Conservation (phyloP, 306 rosid genomes). For the Arachis stenosperma region DNA sequence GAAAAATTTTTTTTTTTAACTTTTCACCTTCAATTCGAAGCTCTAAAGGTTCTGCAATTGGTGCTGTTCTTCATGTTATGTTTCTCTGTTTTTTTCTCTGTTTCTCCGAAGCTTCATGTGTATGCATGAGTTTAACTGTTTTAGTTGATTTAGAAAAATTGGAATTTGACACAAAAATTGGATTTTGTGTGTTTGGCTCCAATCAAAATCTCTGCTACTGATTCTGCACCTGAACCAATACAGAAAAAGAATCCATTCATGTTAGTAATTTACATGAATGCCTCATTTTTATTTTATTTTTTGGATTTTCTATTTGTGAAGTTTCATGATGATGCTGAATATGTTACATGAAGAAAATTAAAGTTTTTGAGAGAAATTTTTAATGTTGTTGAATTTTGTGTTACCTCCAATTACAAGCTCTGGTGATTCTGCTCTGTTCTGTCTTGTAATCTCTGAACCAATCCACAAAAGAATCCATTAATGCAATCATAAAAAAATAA, state of each 20-base stretch:
- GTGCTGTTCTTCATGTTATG: constrained; percentile 14
- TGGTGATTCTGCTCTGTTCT: constrained; percentile 37
- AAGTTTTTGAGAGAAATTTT: too few relatives aligned
- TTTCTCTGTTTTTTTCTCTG: background rate
- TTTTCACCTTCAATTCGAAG: constrained; percentile 50
- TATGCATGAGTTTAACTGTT: background rate
- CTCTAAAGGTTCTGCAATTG: constrained; percentile 41
- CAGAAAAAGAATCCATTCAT: background rate
- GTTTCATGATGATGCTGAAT: background rate
- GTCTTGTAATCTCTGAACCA: constrained; percentile 42
- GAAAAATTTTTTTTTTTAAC: background rate
- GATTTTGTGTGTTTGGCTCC: too few relatives aligned
- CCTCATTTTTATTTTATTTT: background rate
- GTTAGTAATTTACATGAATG: background rate
- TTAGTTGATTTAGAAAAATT: too few relatives aligned
- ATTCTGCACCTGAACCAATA: background rate
- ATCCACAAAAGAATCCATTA: constrained; percentile 34
- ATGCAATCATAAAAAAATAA: constrained; percentile 13
- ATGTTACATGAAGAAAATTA: background rate
- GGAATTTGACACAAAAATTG: too few relatives aligned
- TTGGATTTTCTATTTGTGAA: too few relatives aligned
- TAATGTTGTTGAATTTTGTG: constrained; percentile 12
- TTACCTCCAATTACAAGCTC: constrained; percentile 53
- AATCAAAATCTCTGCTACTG: too few relatives aligned
- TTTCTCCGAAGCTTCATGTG: constrained; percentile 33